Evolutionary conservation across 768 basidiomycete genomes (phyloP), one percentile per base, ranked within the genome.

Genomic region (Chiua virens): DNA sequence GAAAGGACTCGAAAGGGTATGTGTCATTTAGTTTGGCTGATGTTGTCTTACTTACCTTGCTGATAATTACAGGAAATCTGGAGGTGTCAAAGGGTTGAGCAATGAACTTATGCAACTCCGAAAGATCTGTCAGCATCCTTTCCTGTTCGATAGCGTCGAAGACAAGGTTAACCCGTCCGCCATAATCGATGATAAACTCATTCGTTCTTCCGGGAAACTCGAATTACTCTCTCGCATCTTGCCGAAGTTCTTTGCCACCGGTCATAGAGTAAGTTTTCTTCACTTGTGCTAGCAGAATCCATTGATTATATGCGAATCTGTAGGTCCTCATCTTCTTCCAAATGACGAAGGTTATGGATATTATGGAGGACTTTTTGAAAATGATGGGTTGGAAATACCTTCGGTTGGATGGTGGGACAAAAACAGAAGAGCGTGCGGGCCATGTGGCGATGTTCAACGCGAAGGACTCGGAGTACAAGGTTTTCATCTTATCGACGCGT

Each of bases 301-400:
- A 32, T 11, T 53, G 8, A 47, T 48, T 46, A 37, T 18, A 38
- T 44, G n/a, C 48, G 49, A 39, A 49, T 14, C 45, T 41, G 0
- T 56, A 93, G 89, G 92, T 96, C 41, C 83, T 99, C 50, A 98
- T 99, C 61, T 98, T 99, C 83, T 98, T 98, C 86, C 97, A 99
- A 72, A 98, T 98, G 97, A 98, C 95, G 15, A 91, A 93, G 64
- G 92, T 98, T 61, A 97, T 98, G 95, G 92, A 96, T 56, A 94
- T 97, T 66, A 92, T 96, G 84, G 92, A 92, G 62, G 95, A 98
- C 62, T 98, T 94, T 63, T 72, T 97, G 63, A 90, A 88, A 66
- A 86, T 86, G 79, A 83, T 86, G 81, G 80, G 81, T 5, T 92
- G 82, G 81, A 87, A 89, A 60, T 87, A 90, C 68, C 84, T 96